A percentile compares a stretch with the other conserved stretches of the same genome.
Evolutionary conservation across 768 basidiomycete species (phyloP).

Genomic region (Boletus rubropictus): DNA sequence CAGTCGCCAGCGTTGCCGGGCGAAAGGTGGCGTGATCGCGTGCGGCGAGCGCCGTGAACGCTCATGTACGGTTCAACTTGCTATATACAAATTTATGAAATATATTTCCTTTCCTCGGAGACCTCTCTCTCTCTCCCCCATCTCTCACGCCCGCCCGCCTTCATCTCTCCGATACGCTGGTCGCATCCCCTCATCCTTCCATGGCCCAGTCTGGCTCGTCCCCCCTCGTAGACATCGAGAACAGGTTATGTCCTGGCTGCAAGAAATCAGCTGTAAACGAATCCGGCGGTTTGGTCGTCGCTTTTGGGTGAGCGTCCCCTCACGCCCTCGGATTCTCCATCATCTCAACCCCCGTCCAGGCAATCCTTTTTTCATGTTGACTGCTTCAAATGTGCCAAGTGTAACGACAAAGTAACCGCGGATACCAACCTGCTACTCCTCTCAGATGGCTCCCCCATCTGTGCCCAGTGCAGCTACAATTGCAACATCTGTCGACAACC

Average conservation of each 20-base stretch:
- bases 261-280: constrained; percentile 75
- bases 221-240: constrained; percentile 33
- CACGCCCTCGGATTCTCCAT: too few species aligned
- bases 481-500: constrained; percentile 93
- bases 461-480: constrained; percentile 87
- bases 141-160: not conserved
- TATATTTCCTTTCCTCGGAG: not conserved
- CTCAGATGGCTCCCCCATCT: constrained; percentile 97
- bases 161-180: not conserved
- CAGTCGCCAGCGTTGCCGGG: not conserved
- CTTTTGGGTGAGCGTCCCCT: constrained; percentile 73
- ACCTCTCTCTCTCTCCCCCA: not conserved
- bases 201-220: constrained; percentile 9
- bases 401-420: constrained; percentile 84
- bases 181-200: not conserved
- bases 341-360: constrained; percentile 40
- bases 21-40: not conserved
- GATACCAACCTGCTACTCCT: constrained; percentile 96
- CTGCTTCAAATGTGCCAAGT: constrained; percentile 97
- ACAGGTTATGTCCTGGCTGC: constrained; percentile 77
- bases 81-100: too few species aligned
- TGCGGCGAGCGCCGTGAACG: not conserved
- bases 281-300: constrained; percentile 83
- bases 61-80: too few species aligned
- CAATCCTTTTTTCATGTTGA: constrained; percentile 93